Evolutionary conservation across 2,329 filamentous ascomycete species (phyloP), one percentile per base, ranked within the genome.

Genomic region (Incumbomyces lentus): DNA sequence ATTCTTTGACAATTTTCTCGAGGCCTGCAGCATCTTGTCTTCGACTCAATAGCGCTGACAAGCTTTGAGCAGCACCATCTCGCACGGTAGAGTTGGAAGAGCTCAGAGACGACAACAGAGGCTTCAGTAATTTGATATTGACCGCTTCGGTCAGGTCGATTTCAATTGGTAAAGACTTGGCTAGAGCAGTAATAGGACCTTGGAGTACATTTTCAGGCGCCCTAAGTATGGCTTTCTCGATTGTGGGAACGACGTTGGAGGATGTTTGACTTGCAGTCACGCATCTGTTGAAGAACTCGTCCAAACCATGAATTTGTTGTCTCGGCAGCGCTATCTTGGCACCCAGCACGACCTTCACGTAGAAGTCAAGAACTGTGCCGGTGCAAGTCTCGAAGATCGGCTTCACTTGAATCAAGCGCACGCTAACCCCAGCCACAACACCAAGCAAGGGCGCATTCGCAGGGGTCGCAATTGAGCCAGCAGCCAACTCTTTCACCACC

Each of bases 201-300:
- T 83, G 81, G 22, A 96, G 71, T 12, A 95, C 80, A 36, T 95
- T 82, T 65, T 98, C 92, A 1, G 92, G 93, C 6, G 90, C 83
- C 61, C 93, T 78, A 38, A 98, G 68, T 46, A 98, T 74, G 5
- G 85, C 82, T 67, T 95, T 95, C 60, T 98, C 92, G 12, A 96
- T 70, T 0, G 87, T 72, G 7, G 89, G 86, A 18, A 93, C 72
- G 29, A 96, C 60, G 36, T 90, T 79, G 52, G 78, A 82, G 44
- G 79, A 76, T 26, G 96, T 62, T 54, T 95, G 88, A 18, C 88
- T 81, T 13, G 77, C 61, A 0, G 78, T 82, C 32, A 84, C 73
- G 60, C 90, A 96, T 19, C 26, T 17, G 13, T 69, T 64, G 62
- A 95, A 95, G 68, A 96, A 95, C 62, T 95, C 88, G 41, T 72